Base-by-base conservation (phyloP, 495 filamentous ascomycete species). In the Aspergillus funiculosus region DNA sequence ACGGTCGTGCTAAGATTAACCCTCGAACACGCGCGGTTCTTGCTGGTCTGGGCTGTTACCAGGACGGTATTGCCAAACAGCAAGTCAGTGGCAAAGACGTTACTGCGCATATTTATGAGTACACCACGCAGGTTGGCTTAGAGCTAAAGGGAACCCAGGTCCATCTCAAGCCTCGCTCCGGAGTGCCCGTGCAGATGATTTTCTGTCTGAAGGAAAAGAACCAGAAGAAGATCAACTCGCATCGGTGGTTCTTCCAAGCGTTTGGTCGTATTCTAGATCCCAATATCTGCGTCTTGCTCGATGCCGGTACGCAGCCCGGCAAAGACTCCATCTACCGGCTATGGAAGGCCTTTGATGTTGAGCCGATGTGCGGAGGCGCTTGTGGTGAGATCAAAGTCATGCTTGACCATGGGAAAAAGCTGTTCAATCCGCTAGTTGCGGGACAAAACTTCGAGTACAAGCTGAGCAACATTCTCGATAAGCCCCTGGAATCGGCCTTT, bases 391-490 rank as follows among this genome's bases (percentile, higher is more conserved):
- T 99, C 69, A 97, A 97, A 69, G 92, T 94, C 47, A 95, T 97
- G 90, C 73, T 96, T 69, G 87, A 81, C n/a, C 83, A 83, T 44
- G 87, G 88, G 49, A 94, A 85, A 68, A 87, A 94, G 56, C 73
- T 98, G 39, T 52, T 96, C 51, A 99, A 97, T 52, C 94, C 94
- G 0, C 75, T 99, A 13, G 87, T 99, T 8, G 94, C 94, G 2
- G 88, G 89, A 4, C 94, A 99, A 64, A 99, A 99, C 57, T 99
- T 99, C 58, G 94, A 99, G 72, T 99, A 99, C 73, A 99, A 99
- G 74, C 94, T 99, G 79, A 94, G 87, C 66, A 99, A 99, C 63
- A 99, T 99, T 58, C 79, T 99, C 15, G 94, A 99, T 61, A 99
- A 99, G 62, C 94, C 94, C 2, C 71, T 99, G 18, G 94, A 99